Evolutionary conservation across 2,329 filamentous ascomycete species (phyloP), one percentile per base, ranked within the genome.

Genomic region (Colletotrichum chlorophyti): DNA sequence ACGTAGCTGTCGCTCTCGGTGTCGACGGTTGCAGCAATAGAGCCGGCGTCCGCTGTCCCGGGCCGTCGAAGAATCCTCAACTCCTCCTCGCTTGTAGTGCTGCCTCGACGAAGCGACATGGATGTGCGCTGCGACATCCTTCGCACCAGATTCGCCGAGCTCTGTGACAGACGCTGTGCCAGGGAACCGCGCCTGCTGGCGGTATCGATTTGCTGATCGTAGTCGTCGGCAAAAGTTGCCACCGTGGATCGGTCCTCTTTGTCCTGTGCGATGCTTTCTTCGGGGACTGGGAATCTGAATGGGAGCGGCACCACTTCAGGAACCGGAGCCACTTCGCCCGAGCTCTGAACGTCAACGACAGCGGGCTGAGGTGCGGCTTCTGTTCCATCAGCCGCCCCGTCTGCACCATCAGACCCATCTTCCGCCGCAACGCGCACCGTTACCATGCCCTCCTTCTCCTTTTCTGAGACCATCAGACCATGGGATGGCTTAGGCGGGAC

Each of bases 171-270:
- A 15, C 79, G 76, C 46, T 80, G 80, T 5, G 76, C 78, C 15
- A 80, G 62, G 4, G 80, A 79, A 12, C 68, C 66, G 19, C 73
- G 71, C 49, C 69, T 73, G 64, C 60, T 60, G 54, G 40, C 63
- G 45, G 52, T 64, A 42, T 15, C 58, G 9, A 62, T 69, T 38
- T 50, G 59, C 10, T 72, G 66, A 10, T 80, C 80, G 24, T 87
- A 81, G 24, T 87, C 81, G 54, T 89, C 87, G 14, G 88, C 87
- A 65, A 89, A 82, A 0, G 90, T 90, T 3, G 88, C 91, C 17
- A 91, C 79, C 2, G 90, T 91, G 3, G 88, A 91, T 24, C 80
- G 74, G 58, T 83, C 81, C 17, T 82, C 80, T 14, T 79, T 78
- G 6, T 82, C 76, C 67, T 11, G 61, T 34, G 21, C 40, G 29